Percentiles rank a stretch among this genome's conserved stretches.
Conservation (phyloP, 2,329 filamentous ascomycete species). For the Pestalotiopsis sp. region DNA sequence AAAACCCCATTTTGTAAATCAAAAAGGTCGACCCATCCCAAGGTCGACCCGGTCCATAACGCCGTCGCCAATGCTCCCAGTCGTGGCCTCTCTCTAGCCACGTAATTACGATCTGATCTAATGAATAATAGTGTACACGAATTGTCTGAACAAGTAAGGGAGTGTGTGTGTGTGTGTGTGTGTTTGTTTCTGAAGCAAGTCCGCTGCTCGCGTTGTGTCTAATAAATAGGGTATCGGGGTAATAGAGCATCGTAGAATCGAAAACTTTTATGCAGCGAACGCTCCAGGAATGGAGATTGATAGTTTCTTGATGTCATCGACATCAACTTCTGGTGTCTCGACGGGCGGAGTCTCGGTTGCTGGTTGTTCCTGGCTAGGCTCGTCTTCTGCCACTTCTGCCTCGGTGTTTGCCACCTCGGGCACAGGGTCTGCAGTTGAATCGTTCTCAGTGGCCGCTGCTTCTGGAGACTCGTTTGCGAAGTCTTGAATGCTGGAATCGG, state of each 20-base stretch:
- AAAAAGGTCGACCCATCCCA: background rate
- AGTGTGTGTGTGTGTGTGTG: background rate
- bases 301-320: slow-evolving; percentile 31
- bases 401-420: background rate
- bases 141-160: background rate
- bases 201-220: background rate
- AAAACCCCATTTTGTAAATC: background rate
- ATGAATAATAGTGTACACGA: slow-evolving; percentile 11
- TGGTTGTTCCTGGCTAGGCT: slow-evolving; percentile 10
- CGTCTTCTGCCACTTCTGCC: background rate
- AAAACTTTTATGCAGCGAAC: slow-evolving; percentile 17
- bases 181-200: background rate
- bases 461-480: background rate
- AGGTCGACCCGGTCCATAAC: background rate
- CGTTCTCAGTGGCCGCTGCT: background rate
- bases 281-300: slow-evolving; percentile 38
- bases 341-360: slow-evolving; percentile 23
- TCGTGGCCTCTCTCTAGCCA: background rate
- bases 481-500: background rate
- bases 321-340: slow-evolving; percentile 22
- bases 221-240: slow-evolving; percentile 2
- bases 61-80: slow-evolving; percentile 9
- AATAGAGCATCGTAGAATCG: slow-evolving; percentile 2
- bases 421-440: background rate
- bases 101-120: slow-evolving; percentile 9